Evolutionary conservation across 345 rosid genomes (phyloP), one percentile per base, ranked within the genome.

Genomic region (Barbarea vulgaris): DNA sequence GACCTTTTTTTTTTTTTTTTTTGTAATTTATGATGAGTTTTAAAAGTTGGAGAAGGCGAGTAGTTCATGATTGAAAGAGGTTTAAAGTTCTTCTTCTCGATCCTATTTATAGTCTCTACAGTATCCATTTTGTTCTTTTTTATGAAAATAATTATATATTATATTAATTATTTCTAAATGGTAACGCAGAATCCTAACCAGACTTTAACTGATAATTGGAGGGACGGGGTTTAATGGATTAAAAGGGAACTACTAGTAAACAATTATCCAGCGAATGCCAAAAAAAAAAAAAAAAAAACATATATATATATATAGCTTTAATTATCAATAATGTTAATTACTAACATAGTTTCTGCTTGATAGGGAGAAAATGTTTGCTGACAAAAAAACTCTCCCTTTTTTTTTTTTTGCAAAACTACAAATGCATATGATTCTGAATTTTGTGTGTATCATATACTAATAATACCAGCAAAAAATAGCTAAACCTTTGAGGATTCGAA

Each of bases 41-140:
- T 47, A 65, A 65, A 71, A 37, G 77, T 71, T 77, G 73, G 59
- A 27, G 77, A 71, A 65, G 77, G 57, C 77, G 77, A 72, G 77
- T 78, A 72, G 73, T 65, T 78, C 81, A 72, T 78, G 81, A 78
- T 66, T 77, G 77, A 77, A 44, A 37, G 67, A 64, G 42, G 47
- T 63, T 51, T 57, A 63, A 70, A 69, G 70, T 51, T 66, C 70
- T 63, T 65, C 72, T 64, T 34, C 69, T 52, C 64, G 6, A 53
- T 61, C 70, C 70, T 76, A 69, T 76, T 69, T 76, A 39, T 68
- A 50, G 62, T 39, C 53, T 68, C 69, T 65, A 61, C 64, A 69
- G 50, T 53, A 2, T 21, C 53, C 59, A 57, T 57, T 36, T 28
- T 46, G 51, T 75, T 48, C 54, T 42, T 28, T 28, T 21, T 25